These are phyloP conservation scores for Botrytis cinerea DNA, from an alignment of 2,329 filamentous ascomycete genomes.

Conservation along the genomic window DNA sequence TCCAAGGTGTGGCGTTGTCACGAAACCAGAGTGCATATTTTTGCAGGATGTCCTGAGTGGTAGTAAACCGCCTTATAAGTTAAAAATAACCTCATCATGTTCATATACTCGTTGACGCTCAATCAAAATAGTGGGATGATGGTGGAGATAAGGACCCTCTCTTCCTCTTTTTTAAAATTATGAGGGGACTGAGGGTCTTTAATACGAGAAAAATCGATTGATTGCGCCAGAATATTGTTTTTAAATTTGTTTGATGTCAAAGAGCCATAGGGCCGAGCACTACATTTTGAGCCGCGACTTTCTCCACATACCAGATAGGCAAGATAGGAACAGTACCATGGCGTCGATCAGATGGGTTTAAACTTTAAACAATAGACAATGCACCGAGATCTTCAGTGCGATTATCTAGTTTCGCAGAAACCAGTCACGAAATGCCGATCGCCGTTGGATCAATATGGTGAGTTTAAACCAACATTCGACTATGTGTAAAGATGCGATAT, in stretches of 20 bases:
- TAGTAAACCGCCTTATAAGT: neutral
- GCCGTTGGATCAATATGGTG: neutral
- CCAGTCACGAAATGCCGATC: neutral
- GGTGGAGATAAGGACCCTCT: neutral
- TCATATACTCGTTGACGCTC: neutral
- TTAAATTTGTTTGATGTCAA: no score
- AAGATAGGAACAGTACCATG: neutral
- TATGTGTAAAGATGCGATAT: neutral
- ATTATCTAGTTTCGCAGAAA: neutral
- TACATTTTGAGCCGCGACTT: neutral
- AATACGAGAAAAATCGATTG: neutral
- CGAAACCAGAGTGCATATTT: neutral
- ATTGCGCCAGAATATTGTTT: neutral
- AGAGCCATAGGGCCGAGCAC: neutral
- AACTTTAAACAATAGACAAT: neutral
- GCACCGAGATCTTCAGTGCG: constrained; percentile 1
- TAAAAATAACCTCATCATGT: neutral
- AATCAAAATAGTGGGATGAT: neutral
- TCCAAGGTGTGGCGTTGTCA: neutral
- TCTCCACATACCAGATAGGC: neutral
- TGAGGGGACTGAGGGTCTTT: neutral
- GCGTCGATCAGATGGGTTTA: neutral
- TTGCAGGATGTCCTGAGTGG: neutral
- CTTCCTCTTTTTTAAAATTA: neutral
- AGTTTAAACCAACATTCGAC: neutral